Conservation (phyloP, 2,329 filamentous ascomycete species). For the Acarospora socialis region DNA sequence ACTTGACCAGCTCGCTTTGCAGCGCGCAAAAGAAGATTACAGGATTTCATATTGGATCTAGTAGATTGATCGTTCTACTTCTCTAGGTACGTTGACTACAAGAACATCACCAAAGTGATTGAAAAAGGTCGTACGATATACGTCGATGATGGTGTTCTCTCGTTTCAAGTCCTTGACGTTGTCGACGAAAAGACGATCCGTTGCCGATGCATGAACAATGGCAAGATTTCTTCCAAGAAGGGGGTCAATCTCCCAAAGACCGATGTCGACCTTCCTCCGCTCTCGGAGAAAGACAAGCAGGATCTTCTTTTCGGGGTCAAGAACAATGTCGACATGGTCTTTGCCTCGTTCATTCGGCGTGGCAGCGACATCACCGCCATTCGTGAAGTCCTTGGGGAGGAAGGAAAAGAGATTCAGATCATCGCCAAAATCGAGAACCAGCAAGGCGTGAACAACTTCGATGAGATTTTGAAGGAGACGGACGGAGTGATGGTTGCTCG, state of each 20-base stretch:
- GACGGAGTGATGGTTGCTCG: conserved; percentile 99
- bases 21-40: background rate
- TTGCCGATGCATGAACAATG: conserved; percentile 85
- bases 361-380: conserved; percentile 89
- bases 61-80: background rate
- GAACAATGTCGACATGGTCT: conserved; percentile 98
- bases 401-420: conserved; percentile 95
- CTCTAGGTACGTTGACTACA: conserved; percentile 90
- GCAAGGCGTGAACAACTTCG: conserved; percentile 99
- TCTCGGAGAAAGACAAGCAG: conserved; percentile 95
- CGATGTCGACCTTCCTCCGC: conserved; percentile 90
- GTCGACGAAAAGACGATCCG: conserved; percentile 79
- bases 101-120: conserved; percentile 99
- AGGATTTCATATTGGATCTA: background rate
- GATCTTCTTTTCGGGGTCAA: conserved; percentile 93
- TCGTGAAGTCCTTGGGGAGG: conserved; percentile 75
- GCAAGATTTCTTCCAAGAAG: conserved; percentile 97
- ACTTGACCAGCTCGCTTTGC: background rate
- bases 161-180: conserved; percentile 82
- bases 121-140: conserved; percentile 83
- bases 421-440: conserved; percentile 99
- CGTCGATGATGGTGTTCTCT: conserved; percentile 95
- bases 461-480: conserved; percentile 87
- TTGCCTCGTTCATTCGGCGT: conserved; percentile 93
- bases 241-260: conserved; percentile 98